Evolutionary conservation across 345 rosid species (phyloP).

Genomic region (Laguncularia racemosa): DNA sequence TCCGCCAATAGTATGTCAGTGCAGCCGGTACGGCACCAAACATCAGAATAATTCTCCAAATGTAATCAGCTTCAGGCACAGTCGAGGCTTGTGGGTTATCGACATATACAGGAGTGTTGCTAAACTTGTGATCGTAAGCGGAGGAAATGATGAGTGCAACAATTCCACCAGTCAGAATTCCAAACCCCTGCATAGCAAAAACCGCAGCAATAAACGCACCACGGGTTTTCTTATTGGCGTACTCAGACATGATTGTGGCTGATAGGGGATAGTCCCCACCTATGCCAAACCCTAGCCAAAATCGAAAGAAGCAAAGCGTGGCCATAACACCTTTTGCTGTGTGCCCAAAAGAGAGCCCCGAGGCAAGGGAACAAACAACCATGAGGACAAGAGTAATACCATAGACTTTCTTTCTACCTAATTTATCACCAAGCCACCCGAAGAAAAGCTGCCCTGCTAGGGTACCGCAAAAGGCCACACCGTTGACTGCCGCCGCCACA

Average conservation of each 20-base stretch:
- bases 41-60: constrained; percentile 65
- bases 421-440: constrained; percentile 80
- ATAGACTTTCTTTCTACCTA: constrained; percentile 62
- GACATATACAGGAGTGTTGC: constrained; percentile 33
- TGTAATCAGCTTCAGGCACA: constrained; percentile 52
- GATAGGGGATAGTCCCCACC: constrained; percentile 88
- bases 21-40: constrained; percentile 64
- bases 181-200: constrained; percentile 78
- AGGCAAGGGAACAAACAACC: constrained; percentile 48
- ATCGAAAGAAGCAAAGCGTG: constrained; percentile 71
- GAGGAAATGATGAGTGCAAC: constrained; percentile 38
- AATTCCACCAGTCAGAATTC: constrained; percentile 56
- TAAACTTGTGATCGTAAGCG: constrained; percentile 24
- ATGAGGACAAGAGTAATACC: constrained; percentile 60
- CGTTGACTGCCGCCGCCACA: constrained; percentile 55
- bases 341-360: constrained; percentile 52
- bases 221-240: constrained; percentile 67
- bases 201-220: constrained; percentile 72
- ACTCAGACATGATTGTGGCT: constrained; percentile 85
- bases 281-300: constrained; percentile 86
- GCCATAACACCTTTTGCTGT: constrained; percentile 37
- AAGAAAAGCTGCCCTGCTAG: constrained; percentile 73
- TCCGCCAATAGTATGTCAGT: constrained; percentile 59
- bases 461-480: constrained; percentile 72
- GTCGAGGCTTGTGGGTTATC: constrained; percentile 33